Base-by-base conservation (phyloP, 441 rosid species). In the Theobroma grandiflorum region DNA sequence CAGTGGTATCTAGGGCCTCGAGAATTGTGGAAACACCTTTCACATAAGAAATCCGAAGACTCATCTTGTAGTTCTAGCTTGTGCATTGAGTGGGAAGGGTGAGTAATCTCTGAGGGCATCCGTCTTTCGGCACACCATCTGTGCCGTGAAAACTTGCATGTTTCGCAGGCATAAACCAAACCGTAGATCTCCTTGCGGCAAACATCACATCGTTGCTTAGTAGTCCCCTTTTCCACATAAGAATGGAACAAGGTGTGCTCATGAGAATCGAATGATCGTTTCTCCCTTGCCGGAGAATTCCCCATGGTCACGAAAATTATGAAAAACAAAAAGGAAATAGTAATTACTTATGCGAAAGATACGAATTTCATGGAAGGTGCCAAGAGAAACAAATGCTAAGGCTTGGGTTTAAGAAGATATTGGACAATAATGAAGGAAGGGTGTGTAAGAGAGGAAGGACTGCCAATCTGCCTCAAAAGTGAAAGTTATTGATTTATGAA, bases 1-100 rank as follows among this genome's bases (percentile, higher is more conserved):
- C 65, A 59, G 64, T 59, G 65, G 65, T 59, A 59, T 59, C 65
- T 59, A 11, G 65, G 37, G 16, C 65, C 65, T 9, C 65, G 65
- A 26, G 37, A 59, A 31, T 59, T 58, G 9, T 1, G 9, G 14
- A 58, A 58, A 22, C 63, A 58, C 10, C 4, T 9, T 22, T 22
- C 63, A 11, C 65, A 59, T 26, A 59, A 26, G 65, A 26, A 59
- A 59, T 59, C 65, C 16, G 65, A 59, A 26, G 65, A 4, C 16
- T 26, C 6, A 26, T 11, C 16, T 20, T 22, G 33, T 22, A 58
- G 63, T 58, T 22, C 3, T 4, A 58, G 63, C 0, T 22, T 3
- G 15, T 58, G 63, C 15, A 22, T 26, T 11, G 65, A 10, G 65
- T 59, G 65, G 37, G 37, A 59, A 59, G 65, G 37, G 65, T 59